These are phyloP conservation scores for Physcomitrellopsis africana DNA, from an alignment of 225 moss, liverwort and hornwort species.

Conservation along the genomic window DNA sequence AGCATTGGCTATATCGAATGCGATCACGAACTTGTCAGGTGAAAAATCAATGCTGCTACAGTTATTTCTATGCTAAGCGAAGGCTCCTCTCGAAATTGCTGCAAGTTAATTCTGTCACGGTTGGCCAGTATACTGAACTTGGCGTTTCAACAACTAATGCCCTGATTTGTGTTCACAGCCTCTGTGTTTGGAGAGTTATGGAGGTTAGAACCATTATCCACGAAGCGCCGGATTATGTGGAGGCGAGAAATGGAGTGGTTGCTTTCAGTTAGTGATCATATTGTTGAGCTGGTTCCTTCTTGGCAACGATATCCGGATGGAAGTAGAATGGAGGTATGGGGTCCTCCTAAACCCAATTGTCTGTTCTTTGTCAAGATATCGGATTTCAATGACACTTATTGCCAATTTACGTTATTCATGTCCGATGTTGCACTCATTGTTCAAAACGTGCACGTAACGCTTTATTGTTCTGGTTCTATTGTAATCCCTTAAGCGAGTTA, in stretches of 20 bases:
- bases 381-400: constrained; percentile 1
- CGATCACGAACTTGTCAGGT: constrained; percentile 99
- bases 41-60: constrained; percentile 11
- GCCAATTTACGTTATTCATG: constrained; percentile 8
- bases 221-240: constrained; percentile 91
- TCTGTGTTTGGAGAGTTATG: constrained; percentile 97
- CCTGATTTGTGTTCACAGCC: constrained; percentile 44
- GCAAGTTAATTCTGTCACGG: constrained; percentile 1
- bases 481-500: background rate
- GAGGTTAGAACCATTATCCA: constrained; percentile 90
- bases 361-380: constrained; percentile 6
- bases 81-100: background rate
- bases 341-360: background rate
- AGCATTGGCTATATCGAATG: constrained; percentile 90
- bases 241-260: constrained; percentile 99
- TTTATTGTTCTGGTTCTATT: background rate
- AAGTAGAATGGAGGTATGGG: constrained; percentile 73
- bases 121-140: background rate
- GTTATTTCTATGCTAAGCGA: background rate
- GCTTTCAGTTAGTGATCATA: constrained; percentile 91
- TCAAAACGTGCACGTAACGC: background rate
- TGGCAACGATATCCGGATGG: constrained; percentile 86
- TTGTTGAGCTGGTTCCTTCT: constrained; percentile 97
- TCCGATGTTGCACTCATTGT: background rate
- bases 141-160: constrained; percentile 24